Evolutionary conservation across 306 rosid species (phyloP).

Genomic region (Adenanthera pavonina): DNA sequence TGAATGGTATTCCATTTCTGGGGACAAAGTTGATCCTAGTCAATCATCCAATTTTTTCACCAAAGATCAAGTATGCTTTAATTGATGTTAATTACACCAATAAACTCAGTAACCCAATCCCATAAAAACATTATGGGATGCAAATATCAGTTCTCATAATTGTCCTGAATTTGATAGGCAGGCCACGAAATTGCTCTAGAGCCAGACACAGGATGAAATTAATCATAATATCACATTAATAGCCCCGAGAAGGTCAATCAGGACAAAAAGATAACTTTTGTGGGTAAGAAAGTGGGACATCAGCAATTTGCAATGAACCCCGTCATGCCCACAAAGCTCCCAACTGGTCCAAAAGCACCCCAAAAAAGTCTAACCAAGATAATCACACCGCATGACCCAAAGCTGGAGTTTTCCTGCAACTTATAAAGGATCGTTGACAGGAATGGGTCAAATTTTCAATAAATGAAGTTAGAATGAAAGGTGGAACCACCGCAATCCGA

Average conservation of each 20-base stretch:
- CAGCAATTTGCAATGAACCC: conserved; percentile 22
- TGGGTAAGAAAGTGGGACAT: background rate
- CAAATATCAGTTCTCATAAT: conserved; percentile 4
- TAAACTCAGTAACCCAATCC: background rate
- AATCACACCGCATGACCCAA: conserved; percentile 8
- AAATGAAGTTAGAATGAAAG: background rate
- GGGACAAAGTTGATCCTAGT: too few relatives aligned
- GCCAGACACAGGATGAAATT: conserved; percentile 4
- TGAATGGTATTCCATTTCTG: too few relatives aligned
- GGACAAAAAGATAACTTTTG: background rate
- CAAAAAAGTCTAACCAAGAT: background rate
- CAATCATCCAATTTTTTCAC: too few relatives aligned
- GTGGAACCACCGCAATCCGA: background rate
- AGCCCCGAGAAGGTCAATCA: background rate
- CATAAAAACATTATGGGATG: conserved; percentile 13
- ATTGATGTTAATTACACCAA: background rate
- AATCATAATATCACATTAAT: conserved; percentile 3
- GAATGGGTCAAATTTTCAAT: conserved; percentile 16
- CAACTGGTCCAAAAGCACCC: conserved; percentile 3
- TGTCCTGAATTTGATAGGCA: background rate
- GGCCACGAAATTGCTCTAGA: conserved; percentile 4
- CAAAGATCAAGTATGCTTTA: too few relatives aligned
- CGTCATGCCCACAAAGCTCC: conserved; percentile 27
- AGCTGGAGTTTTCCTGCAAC: conserved; percentile 14
- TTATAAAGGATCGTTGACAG: conserved; percentile 12